A percentile compares a stretch with the other conserved stretches of the same genome.
Evolutionary conservation across 2,329 filamentous ascomycete genomes (phyloP).

Genomic region (Alternaria ventricosa): DNA sequence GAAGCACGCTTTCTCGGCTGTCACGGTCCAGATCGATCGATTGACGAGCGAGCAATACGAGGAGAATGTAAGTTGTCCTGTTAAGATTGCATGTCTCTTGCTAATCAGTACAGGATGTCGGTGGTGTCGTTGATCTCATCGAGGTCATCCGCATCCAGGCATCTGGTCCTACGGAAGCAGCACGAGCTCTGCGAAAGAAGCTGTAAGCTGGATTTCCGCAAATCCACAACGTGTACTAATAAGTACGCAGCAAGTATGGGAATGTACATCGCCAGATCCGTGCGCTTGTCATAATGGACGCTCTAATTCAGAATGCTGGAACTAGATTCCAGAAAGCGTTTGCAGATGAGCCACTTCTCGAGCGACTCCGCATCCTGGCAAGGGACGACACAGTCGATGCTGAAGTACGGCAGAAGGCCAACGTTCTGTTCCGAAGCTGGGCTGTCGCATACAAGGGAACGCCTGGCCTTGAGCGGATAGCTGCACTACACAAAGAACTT

Average conservation of each 20-base stretch:
- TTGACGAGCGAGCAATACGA: conserved; percentile 89
- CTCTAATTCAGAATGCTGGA: conserved; percentile 92
- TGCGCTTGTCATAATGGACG: conserved; percentile 87
- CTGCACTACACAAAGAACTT: conserved; percentile 76
- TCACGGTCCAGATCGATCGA: conserved; percentile 90
- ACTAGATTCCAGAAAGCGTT: conserved; percentile 85
- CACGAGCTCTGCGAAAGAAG: conserved; percentile 93
- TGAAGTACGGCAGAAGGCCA: conserved; percentile 87
- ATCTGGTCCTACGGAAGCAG: conserved; percentile 85
- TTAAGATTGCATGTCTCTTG: not conserved
- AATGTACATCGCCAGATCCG: conserved; percentile 91
- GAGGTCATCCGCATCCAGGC: conserved; percentile 91
- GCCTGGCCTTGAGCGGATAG: conserved; percentile 79
- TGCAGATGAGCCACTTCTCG: conserved; percentile 87
- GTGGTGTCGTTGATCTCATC: conserved; percentile 90
- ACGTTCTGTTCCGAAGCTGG: conserved; percentile 87
- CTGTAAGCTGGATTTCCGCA: conserved; percentile 61
- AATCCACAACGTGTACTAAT: conserved; percentile 17
- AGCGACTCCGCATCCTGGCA: conserved; percentile 86
- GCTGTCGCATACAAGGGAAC: conserved; percentile 79
- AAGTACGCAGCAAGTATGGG: conserved; percentile 78
- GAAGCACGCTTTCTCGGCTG: conserved; percentile 84
- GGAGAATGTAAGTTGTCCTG: conserved; percentile 64
- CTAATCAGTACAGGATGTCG: conserved; percentile 61
- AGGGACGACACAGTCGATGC: conserved; percentile 84